A percentile compares a stretch with the other conserved stretches of the same genome.
These are phyloP conservation scores for Lichtheimia hyalospora DNA, from an alignment of 371 early-diverging fungal species.

Conservation along the genomic window DNA sequence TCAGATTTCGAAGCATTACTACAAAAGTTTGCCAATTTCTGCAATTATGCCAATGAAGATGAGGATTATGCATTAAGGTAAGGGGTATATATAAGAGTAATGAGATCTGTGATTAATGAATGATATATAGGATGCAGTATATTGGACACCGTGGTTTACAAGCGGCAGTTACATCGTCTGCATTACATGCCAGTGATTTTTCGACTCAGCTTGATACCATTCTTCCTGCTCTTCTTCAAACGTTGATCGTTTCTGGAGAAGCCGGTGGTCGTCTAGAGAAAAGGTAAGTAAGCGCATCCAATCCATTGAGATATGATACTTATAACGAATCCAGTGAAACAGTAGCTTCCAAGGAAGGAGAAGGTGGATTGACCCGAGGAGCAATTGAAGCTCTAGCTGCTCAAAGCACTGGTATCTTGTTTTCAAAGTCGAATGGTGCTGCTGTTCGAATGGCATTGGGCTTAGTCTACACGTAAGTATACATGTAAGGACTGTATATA, in stretches of 20 bases:
- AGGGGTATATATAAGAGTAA: background rate
- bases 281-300: background rate
- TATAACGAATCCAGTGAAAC: background rate
- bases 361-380: background rate
- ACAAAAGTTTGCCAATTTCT: constrained; percentile 51
- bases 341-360: background rate
- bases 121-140: constrained; percentile 43
- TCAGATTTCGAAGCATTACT: constrained; percentile 49
- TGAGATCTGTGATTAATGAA: background rate
- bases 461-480: constrained; percentile 35
- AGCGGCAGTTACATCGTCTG: constrained; percentile 48
- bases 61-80: constrained; percentile 32
- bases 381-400: constrained; percentile 38
- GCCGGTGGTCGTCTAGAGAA: constrained; percentile 4
- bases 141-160: constrained; percentile 52
- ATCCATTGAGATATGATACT: background rate
- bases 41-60: constrained; percentile 43
- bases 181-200: constrained; percentile 47
- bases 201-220: constrained; percentile 48
- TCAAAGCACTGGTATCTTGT: constrained; percentile 47
- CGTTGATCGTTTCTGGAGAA: constrained; percentile 20
- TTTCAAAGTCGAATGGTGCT: constrained; percentile 45
- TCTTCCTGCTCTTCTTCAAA: constrained; percentile 48
- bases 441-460: constrained; percentile 43
- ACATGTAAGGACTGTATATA: no score